Evolutionary conservation across 306 rosid genomes (phyloP).

Genomic region (Gynostemma pentaphyllum): DNA sequence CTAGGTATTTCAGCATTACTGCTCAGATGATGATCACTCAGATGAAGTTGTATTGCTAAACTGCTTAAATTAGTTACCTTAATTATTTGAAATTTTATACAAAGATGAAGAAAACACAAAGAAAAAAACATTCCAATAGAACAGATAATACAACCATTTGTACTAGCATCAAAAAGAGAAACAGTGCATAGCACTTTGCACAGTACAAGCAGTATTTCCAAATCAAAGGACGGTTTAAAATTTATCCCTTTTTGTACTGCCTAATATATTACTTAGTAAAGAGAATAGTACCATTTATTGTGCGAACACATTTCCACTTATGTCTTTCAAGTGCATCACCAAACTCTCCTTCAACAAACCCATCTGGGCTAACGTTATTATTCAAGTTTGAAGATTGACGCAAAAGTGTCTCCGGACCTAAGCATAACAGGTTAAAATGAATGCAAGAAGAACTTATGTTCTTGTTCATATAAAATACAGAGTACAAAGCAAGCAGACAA

Average conservation of each 20-base stretch:
- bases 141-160: not conserved
- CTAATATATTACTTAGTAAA: constrained; percentile 12
- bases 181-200: not conserved
- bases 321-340: constrained; percentile 77
- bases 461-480: not conserved
- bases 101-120: not conserved
- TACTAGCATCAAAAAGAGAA: constrained; percentile 1
- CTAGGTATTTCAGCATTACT: not conserved
- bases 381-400: constrained; percentile 44
- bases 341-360: constrained; percentile 36
- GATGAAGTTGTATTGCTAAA: not conserved
- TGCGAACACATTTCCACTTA: constrained; percentile 85
- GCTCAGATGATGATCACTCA: not conserved
- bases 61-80: not conserved
- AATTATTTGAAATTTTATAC: not conserved
- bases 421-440: not conserved
- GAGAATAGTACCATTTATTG: constrained; percentile 55
- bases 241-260: constrained; percentile 2
- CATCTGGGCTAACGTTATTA: constrained; percentile 27
- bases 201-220: not conserved
- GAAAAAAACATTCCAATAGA: not conserved
- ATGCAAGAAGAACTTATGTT: not conserved
- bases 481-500: not conserved
- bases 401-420: constrained; percentile 81
- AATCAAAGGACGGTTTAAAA: not conserved